These are phyloP conservation scores for Penicillium occitanis DNA, from an alignment of 2,329 filamentous ascomycete genomes.

Conservation along the genomic window DNA sequence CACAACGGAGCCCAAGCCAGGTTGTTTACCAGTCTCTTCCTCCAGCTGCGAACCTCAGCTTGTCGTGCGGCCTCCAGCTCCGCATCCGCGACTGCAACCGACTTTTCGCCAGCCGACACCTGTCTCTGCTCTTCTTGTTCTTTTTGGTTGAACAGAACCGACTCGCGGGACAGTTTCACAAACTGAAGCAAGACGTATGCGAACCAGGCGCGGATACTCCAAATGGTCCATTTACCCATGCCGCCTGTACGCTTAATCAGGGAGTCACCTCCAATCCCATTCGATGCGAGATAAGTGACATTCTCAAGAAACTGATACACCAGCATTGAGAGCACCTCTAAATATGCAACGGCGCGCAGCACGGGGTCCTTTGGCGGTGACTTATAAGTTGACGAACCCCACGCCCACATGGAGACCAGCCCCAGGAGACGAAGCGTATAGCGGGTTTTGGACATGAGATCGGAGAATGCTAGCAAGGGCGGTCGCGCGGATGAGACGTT, in stretches of 20 bases:
- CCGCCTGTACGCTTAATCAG: constrained; percentile 48
- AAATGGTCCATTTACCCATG: constrained; percentile 63
- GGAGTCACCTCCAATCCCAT: constrained; percentile 62
- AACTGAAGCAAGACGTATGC: constrained; percentile 76
- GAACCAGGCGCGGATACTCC: constrained; percentile 79
- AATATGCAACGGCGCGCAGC: constrained; percentile 58
- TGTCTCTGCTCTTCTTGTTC: constrained; percentile 30
- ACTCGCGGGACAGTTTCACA: constrained; percentile 58
- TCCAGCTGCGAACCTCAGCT: constrained; percentile 56
- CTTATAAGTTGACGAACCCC: constrained; percentile 64
- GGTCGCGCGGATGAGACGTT: constrained; percentile 40
- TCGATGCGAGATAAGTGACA: constrained; percentile 70
- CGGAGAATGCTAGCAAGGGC: constrained; percentile 50
- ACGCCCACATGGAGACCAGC: constrained; percentile 75
- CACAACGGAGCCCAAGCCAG: constrained; percentile 78
- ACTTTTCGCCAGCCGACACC: constrained; percentile 24
- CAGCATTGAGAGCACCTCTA: constrained; percentile 67
- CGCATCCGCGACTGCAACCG: constrained; percentile 16
- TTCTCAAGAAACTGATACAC: constrained; percentile 82
- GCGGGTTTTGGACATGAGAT: constrained; percentile 51
- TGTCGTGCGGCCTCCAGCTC: constrained; percentile 35
- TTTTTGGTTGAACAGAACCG: constrained; percentile 34
- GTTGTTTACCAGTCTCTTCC: constrained; percentile 64
- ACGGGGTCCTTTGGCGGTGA: constrained; percentile 45
- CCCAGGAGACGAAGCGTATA: constrained; percentile 59